Base-by-base conservation (phyloP, 208 protist genomes). In the Acanthamoeba lenticulata region DNA sequence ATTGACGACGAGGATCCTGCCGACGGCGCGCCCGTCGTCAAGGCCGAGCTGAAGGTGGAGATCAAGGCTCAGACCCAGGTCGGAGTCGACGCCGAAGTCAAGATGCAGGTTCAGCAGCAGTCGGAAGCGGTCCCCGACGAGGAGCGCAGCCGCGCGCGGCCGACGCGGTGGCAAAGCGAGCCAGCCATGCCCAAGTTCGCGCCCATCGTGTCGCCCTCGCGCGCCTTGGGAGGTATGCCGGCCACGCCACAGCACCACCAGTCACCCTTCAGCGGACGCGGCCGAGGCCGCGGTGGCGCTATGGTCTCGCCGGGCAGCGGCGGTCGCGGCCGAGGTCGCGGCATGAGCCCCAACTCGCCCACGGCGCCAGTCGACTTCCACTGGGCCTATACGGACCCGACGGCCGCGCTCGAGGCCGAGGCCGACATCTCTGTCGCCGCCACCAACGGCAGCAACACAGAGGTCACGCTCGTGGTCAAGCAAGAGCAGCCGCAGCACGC, bases 91-190 rank as follows among this genome's bases (percentile, higher is more conserved):
- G 55, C 29, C 24, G 19, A 62, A 27, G 55, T 62, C 0, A 62
- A 62, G 55, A 0, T 62, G 55, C 24, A 62, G 55, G 24, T 9
- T 13, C 55, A 0, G 13, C 49, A 15, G 32, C 21, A 72, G 62
- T 15, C 29, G 34, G 21, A 81, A 9, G 40, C 1, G 38, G 13
- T n/a, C n/a, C n/a, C n/a, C n/a, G n/a, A n/a, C n/a, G n/a, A n/a
- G n/a, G n/a, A n/a, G n/a, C n/a, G 21, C 42, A n/a, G 29, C 42
- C 72, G 34, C 42, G 42, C 72, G 6, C 72, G 72, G 0, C 72
- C 72, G 40, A n/a, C 49, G 42, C 34, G 72, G 15, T 83, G 72
- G 72, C 72, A 83, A n/a, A 83, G 72, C 72, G 72, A 83, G 27
- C 72, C 72, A 4, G 72, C 42, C 40, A 83, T 83, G 3, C 72